A percentile compares a stretch with the other conserved stretches of the same genome.
phyloP scores from a whole-genome alignment of 768 basidiomycete species.

The Austroboletus festivus region DNA sequence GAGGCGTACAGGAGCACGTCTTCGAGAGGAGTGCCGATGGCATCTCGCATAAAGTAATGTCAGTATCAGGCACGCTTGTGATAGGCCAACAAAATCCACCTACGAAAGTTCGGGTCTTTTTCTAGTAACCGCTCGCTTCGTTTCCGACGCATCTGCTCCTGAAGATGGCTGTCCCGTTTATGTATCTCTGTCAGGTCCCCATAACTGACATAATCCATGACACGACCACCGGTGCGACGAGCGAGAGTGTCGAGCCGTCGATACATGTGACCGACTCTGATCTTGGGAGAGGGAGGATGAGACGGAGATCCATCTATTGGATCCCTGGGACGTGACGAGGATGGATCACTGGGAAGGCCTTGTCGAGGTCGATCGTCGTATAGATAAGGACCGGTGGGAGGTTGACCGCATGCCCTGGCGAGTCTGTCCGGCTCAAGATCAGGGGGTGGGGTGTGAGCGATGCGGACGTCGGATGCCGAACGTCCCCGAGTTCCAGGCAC shows the following conservation, averaged over 20 bases:
- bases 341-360: not conserved
- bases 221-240: constrained; percentile 19
- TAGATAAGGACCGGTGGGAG: constrained; percentile 7
- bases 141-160: constrained; percentile 24
- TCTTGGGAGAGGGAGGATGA: constrained; percentile 17
- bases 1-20: constrained; percentile 34
- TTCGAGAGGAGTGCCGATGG: constrained; percentile 36
- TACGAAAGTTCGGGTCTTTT: constrained; percentile 26
- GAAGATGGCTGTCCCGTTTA: constrained; percentile 17
- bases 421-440: constrained; percentile 30
- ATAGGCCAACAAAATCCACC: constrained; percentile 7
- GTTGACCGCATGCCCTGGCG: constrained; percentile 29
- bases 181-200: constrained; percentile 23
- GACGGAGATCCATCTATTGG: not conserved
- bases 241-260: constrained; percentile 25
- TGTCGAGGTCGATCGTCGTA: constrained; percentile 6
- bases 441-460: constrained; percentile 19
- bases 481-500: constrained; percentile 17
- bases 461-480: constrained; percentile 23
- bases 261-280: constrained; percentile 21
- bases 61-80: not conserved
- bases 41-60: constrained; percentile 21
- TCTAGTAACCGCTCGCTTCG: constrained; percentile 16
- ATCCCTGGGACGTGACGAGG: constrained; percentile 1
- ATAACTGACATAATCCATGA: constrained; percentile 26